A percentile compares a stretch with the other conserved stretches of the same genome.
Conservation (phyloP, 164 flowering plant species). For the Cinnamomum micranthum region DNA sequence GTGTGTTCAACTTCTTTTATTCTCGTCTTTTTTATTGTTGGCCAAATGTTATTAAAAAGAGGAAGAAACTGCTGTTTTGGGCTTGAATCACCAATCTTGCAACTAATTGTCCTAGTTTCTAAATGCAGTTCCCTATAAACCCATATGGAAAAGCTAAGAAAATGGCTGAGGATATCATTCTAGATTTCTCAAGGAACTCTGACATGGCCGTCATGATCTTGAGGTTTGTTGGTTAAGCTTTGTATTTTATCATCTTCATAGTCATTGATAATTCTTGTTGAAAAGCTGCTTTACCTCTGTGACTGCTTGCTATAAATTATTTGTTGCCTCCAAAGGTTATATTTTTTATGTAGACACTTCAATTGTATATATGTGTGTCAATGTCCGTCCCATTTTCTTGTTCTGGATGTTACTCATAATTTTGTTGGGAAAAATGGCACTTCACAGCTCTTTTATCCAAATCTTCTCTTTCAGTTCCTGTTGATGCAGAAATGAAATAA, state of each 20-base stretch:
- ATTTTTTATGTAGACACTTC: not conserved
- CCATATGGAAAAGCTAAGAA: constrained; percentile 99
- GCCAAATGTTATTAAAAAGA: not conserved
- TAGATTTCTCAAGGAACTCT: constrained; percentile 81
- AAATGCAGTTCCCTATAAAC: constrained; percentile 73
- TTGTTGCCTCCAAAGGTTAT: not conserved
- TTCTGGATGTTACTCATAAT: too few species aligned
- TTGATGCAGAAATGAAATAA: too few species aligned
- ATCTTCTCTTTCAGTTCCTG: too few species aligned
- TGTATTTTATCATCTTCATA: not conserved
- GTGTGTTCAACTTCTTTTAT: constrained; percentile 22
- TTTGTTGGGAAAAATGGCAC: too few species aligned
- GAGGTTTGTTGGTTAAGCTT: constrained; percentile 44
- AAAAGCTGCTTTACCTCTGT: not conserved
- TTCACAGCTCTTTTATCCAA: too few species aligned
- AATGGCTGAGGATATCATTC: constrained; percentile 95
- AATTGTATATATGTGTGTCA: not conserved
- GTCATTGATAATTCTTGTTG: not conserved
- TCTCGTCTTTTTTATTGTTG: not conserved
- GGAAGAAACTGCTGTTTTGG: not conserved
- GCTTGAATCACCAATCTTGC: constrained; percentile 5
- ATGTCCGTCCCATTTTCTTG: not conserved
- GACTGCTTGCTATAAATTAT: not conserved
- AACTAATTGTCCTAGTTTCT: constrained; percentile 1
- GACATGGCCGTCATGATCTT: constrained; percentile 96